Conservation (phyloP, 2,329 filamentous ascomycete genomes). For the Amylocarpus encephaloides region DNA sequence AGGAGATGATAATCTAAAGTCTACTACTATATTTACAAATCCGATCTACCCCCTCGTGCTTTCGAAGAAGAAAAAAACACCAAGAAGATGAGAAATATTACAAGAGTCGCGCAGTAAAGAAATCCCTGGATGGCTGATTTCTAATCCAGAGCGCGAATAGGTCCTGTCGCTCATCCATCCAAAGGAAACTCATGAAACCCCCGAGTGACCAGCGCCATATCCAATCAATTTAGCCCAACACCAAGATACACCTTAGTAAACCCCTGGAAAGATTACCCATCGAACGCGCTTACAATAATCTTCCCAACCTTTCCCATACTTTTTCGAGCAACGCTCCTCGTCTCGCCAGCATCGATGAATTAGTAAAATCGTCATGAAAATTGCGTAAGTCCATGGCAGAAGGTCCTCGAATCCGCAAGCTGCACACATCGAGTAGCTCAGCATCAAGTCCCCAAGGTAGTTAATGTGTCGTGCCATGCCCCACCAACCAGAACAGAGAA, state of each 20-base stretch:
- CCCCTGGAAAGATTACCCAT: constrained; percentile 40
- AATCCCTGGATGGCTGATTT: too few relatives aligned
- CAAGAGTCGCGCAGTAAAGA: too few relatives aligned
- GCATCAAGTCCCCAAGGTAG: constrained; percentile 36
- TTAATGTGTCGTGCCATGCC: constrained; percentile 37
- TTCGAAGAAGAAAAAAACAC: too few relatives aligned
- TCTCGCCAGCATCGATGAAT: constrained; percentile 41
- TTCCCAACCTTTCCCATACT: constrained; percentile 41
- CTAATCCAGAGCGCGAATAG: too few relatives aligned
- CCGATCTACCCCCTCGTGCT: too few relatives aligned
- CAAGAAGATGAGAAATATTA: too few relatives aligned
- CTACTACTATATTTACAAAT: too few relatives aligned
- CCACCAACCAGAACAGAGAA: constrained; percentile 39
- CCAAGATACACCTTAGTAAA: constrained; percentile 26
- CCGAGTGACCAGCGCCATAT: too few relatives aligned
- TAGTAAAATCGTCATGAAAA: constrained; percentile 40
- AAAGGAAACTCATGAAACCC: too few relatives aligned
- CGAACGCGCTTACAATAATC: constrained; percentile 38
- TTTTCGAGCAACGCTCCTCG: constrained; percentile 38
- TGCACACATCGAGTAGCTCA: constrained; percentile 38
- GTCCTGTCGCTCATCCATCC: too few relatives aligned
- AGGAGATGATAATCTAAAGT: too few relatives aligned
- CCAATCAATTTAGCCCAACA: background rate
- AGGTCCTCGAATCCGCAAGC: constrained; percentile 34
- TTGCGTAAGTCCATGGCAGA: constrained; percentile 40